Evolutionary conservation across 2,329 filamentous ascomycete genomes (phyloP).

Genomic region (Alternaria brassicae): DNA sequence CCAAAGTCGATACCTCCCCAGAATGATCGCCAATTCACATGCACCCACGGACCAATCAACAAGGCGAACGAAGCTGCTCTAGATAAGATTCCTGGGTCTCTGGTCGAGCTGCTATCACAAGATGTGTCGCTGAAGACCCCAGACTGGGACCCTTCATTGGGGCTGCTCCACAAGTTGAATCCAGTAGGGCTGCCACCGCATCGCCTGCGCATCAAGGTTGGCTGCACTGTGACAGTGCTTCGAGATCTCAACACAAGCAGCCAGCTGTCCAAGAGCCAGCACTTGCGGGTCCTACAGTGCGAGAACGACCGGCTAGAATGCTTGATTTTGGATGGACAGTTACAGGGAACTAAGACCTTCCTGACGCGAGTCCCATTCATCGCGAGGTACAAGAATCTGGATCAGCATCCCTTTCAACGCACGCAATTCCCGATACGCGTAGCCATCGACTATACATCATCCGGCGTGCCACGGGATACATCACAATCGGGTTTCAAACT

Average conservation of each 20-base stretch:
- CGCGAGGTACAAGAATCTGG: constrained; percentile 41
- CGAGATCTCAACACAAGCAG: constrained; percentile 39
- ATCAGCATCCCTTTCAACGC: constrained; percentile 34
- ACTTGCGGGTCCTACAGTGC: constrained; percentile 38
- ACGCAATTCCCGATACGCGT: constrained; percentile 46
- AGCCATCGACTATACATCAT: constrained; percentile 22
- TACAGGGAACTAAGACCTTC: constrained; percentile 43
- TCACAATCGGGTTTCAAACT: constrained; percentile 31
- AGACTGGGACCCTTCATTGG: constrained; percentile 35
- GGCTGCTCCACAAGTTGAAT: constrained; percentile 43
- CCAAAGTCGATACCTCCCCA: constrained; percentile 6
- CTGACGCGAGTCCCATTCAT: constrained; percentile 39
- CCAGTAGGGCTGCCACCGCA: constrained; percentile 44
- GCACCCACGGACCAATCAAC: constrained; percentile 43
- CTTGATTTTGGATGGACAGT: constrained; percentile 42
- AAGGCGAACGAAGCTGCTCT: constrained; percentile 34
- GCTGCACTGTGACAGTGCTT: constrained; percentile 40
- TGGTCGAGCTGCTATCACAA: constrained; percentile 45
- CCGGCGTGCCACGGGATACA: constrained; percentile 7
- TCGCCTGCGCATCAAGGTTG: constrained; percentile 44
- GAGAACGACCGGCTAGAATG: constrained; percentile 44
- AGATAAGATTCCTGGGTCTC: constrained; percentile 33
- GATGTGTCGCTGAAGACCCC: constrained; percentile 30
- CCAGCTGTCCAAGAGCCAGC: constrained; percentile 43
- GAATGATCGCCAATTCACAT: constrained; percentile 32